Conservation (phyloP, 1,284 basidiomycete genomes). For the Dichomitus squalens region DNA sequence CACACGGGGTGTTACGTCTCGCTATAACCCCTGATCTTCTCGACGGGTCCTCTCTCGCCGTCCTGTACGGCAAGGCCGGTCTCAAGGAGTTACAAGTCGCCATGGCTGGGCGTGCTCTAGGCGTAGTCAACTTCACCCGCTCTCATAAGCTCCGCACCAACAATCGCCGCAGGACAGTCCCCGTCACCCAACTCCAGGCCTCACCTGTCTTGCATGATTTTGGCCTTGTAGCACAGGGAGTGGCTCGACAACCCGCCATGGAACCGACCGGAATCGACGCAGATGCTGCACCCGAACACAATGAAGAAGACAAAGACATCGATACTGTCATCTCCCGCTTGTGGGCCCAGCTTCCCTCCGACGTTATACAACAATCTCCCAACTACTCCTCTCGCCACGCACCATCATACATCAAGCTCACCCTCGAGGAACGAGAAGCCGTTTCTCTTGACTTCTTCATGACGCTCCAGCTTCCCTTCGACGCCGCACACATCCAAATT, state of each 20-base stretch:
- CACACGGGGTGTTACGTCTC: background rate
- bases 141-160: background rate
- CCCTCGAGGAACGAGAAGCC: background rate
- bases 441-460: background rate
- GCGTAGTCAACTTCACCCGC: background rate
- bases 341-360: background rate
- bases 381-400: background rate
- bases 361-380: background rate
- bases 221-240: background rate
- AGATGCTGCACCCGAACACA: background rate
- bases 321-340: background rate
- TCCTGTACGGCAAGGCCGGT: too few relatives aligned
- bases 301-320: background rate
- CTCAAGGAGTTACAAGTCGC: background rate
- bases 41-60: too few relatives aligned
- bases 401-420: background rate
- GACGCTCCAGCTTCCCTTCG: background rate
- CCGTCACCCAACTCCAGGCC: background rate
- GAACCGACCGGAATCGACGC: background rate
- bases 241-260: background rate
- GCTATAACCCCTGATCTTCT: background rate
- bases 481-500: background rate
- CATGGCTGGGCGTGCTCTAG: background rate
- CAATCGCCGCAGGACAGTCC: background rate
- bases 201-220: background rate